phyloP scores from a whole-genome alignment of 495 filamentous ascomycete species.

The Xylaria venustula region DNA sequence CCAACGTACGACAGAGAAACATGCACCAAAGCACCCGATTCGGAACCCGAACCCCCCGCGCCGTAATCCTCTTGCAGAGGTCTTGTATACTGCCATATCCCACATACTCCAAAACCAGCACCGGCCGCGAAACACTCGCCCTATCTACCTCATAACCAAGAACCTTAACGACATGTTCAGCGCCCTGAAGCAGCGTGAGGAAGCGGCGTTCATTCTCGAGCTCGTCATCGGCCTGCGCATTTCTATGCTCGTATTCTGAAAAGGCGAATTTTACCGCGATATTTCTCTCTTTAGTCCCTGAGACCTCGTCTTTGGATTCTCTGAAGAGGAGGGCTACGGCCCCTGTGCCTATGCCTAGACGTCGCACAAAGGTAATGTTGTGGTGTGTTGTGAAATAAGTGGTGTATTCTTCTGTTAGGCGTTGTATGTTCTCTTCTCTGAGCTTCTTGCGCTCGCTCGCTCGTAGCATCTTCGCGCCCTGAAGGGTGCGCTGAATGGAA shows the following conservation, averaged over 20 bases:
- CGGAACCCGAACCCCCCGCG: not conserved
- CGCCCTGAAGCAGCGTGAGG: not conserved
- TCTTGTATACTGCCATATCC: conserved; percentile 3
- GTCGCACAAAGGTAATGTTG: not conserved
- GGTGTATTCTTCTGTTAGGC: not conserved
- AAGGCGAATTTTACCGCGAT: conserved; percentile 1
- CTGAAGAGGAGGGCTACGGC: conserved; percentile 2
- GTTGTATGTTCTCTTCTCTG: not conserved
- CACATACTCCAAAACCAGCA: conserved; percentile 1
- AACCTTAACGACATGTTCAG: not conserved
- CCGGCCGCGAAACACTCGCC: not conserved
- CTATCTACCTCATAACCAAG: not conserved
- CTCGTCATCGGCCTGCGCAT: conserved; percentile 1
- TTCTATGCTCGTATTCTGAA: not conserved
- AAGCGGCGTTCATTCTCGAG: not conserved
- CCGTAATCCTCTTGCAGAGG: not conserved
- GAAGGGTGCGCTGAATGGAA: not conserved
- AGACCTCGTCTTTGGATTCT: not conserved
- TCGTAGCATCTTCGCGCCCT: not conserved
- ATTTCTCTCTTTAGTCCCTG: not conserved
- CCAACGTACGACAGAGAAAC: not conserved
- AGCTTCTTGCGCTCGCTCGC: conserved; percentile 6
- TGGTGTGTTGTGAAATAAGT: not conserved
- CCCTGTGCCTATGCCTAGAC: not conserved
- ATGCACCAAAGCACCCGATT: conserved; percentile 4